Evolutionary conservation across 768 basidiomycete species (phyloP).

Genomic region (Xanthoconium stramineum): DNA sequence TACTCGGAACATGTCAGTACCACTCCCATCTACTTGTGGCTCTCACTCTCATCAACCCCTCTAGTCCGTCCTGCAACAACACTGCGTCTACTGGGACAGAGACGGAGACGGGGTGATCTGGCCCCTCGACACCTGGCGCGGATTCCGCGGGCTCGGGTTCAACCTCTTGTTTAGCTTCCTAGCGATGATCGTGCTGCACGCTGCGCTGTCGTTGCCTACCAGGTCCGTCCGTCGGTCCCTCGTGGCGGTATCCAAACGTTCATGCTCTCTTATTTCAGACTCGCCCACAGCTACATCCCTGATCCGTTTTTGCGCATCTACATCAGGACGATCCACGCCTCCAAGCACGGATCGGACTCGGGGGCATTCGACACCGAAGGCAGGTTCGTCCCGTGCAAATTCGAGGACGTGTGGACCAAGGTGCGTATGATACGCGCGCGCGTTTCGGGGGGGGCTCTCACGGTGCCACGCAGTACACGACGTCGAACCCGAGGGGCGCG

Average conservation of each 20-base stretch:
- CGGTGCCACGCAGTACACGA: slow-evolving; percentile 12
- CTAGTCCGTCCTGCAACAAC: slow-evolving; percentile 41
- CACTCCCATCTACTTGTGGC: background rate
- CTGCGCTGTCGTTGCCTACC: slow-evolving; percentile 34
- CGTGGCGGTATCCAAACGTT: background rate
- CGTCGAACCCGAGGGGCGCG: slow-evolving; percentile 1
- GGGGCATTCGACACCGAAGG: slow-evolving; percentile 41
- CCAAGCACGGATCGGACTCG: slow-evolving; percentile 44
- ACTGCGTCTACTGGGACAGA: slow-evolving; percentile 39
- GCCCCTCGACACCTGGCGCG: slow-evolving; percentile 41
- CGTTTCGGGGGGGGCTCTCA: background rate
- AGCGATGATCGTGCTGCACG: slow-evolving; percentile 35
- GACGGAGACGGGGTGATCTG: slow-evolving; percentile 43
- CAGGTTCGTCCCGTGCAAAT: slow-evolving; percentile 38
- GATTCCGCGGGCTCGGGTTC: slow-evolving; percentile 42
- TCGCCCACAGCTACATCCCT: slow-evolving; percentile 28
- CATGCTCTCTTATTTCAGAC: slow-evolving; percentile 6
- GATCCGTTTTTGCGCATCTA: slow-evolving; percentile 43
- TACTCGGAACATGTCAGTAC: slow-evolving; percentile 22
- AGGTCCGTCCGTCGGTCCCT: slow-evolving; percentile 14
- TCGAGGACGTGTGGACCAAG: slow-evolving; percentile 44
- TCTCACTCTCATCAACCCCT: background rate
- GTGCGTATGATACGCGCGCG: slow-evolving; percentile 13
- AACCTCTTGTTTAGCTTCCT: slow-evolving; percentile 35
- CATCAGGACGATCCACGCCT: slow-evolving; percentile 32